A percentile compares a stretch with the other conserved stretches of the same genome.
phyloP scores from a whole-genome alignment of 257 asterid genomes.

The Mentha longifolia region DNA sequence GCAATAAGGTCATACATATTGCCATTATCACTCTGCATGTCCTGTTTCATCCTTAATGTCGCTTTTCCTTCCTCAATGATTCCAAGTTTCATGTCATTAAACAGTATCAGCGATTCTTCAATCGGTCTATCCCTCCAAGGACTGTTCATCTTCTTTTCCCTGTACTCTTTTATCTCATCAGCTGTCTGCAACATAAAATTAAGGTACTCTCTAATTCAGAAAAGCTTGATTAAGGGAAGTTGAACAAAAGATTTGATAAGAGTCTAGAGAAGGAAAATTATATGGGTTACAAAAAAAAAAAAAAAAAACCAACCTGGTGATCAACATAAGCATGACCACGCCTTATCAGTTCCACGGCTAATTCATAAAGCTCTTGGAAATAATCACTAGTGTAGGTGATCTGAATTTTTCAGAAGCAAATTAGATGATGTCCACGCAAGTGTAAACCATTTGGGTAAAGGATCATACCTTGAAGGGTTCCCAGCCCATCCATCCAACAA shows the following conservation, averaged over 20 bases:
- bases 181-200: constrained; percentile 54
- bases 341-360: constrained; percentile 85
- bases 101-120: constrained; percentile 82
- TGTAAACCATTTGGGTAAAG: constrained; percentile 9
- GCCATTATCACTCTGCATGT: constrained; percentile 92
- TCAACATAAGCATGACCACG: constrained; percentile 94
- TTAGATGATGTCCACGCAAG: constrained; percentile 27
- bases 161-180: constrained; percentile 90
- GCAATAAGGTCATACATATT: constrained; percentile 98
- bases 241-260: neutral
- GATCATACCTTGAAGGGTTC: constrained; percentile 80
- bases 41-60: constrained; percentile 94
- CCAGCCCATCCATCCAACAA: constrained; percentile 99
- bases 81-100: constrained; percentile 86
- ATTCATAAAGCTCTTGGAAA: constrained; percentile 86
- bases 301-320: constrained; percentile 72
- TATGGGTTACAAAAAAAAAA: neutral
- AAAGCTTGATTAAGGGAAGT: constrained; percentile 13
- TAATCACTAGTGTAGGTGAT: constrained; percentile 93
- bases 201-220: neutral
- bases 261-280: constrained; percentile 10
- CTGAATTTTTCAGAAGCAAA: constrained; percentile 41
- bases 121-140: constrained; percentile 94
- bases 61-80: constrained; percentile 90
- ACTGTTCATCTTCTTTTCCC: constrained; percentile 90